Evolutionary conservation across 2,329 filamentous ascomycete species (phyloP), one percentile per base, ranked within the genome.

Genomic region (Diplocarpon mali): DNA sequence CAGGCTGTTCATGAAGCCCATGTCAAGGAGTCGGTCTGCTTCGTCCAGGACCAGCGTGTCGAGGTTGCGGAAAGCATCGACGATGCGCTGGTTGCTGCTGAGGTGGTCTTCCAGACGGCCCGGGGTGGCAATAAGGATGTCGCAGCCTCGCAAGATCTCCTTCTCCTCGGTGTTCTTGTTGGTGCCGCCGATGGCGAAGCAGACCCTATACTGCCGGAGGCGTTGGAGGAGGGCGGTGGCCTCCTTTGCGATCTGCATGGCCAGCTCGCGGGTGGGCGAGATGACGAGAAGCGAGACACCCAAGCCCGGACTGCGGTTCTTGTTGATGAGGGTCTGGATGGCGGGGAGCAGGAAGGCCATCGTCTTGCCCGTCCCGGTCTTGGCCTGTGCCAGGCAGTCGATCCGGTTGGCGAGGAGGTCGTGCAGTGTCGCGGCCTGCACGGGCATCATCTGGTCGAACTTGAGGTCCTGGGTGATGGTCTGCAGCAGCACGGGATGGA

Each of bases 11-110:
- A 80, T 70, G 58, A 90, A 90, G 2, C 85, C 92, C 71, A 94
- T 92, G 69, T 98, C 92, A 62, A 98, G 76, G 85, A 98, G 95
- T 57, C 92, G 85, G 67, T 98, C 92, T 58, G 92, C 92, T 72
- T 98, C 92, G 57, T 98, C 92, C 38, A 98, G 81, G 53, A 96
- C 88, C 37, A 98, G 73, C 55, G 92, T 93, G 63, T 87, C 84
- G 70, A 96, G 82, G 63, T 85, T 81, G 14, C 51, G 41, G 47
- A 61, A 61, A 15, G 45, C 34, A 30, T 55, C 24, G n/a, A 35
- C 40, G 11, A 62, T 43, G 8, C 42, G n/a, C 68, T 52, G 76
- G 69, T 55, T 84, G 77, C n/a, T n/a, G 39, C 83, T 67, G 20
- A 85, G 68, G 53, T 81, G 74, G 61, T 98, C 92, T 57, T 83